Conservation (phyloP, 2,329 filamentous ascomycete genomes). For the Xylariaceae sp. region DNA sequence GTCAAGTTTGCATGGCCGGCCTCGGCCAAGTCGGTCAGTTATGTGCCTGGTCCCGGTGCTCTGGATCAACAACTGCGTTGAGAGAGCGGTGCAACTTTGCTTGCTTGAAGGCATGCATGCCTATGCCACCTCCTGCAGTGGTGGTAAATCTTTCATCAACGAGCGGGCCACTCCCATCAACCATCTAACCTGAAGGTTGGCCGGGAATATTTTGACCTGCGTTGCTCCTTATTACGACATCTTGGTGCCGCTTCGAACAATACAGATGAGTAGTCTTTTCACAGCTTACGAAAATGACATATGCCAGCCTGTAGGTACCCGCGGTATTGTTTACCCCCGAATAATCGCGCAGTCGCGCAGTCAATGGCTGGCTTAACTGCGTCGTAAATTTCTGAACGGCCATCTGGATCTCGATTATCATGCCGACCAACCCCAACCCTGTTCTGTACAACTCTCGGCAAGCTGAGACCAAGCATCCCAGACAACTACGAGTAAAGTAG, state of each 20-base stretch:
- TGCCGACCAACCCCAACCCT: background rate
- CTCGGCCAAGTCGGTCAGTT: conserved; percentile 2
- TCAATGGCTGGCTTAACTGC: too few relatives aligned
- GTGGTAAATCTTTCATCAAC: background rate
- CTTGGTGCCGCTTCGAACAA: conserved; percentile 15
- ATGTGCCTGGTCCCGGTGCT: conserved; percentile 12
- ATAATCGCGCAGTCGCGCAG: background rate
- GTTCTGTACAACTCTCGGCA: background rate
- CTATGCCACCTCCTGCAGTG: background rate
- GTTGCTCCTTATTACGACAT: conserved; percentile 1
- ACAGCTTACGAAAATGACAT: conserved; percentile 1
- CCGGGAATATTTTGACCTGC: conserved; percentile 2
- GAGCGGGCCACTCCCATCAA: background rate
- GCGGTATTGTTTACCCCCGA: background rate
- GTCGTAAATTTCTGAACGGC: background rate
- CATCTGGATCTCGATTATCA: background rate
- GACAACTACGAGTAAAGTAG: background rate
- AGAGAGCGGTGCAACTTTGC: conserved; percentile 4
- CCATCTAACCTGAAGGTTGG: background rate
- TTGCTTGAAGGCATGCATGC: background rate
- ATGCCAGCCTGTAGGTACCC: background rate
- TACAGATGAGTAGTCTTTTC: background rate
- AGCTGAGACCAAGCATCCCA: background rate
- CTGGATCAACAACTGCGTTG: conserved; percentile 15
- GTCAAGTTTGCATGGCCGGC: conserved; percentile 1